Evolutionary conservation across 805 yeast species (phyloP).

Genomic region (Phaffomyces opuntiae): DNA sequence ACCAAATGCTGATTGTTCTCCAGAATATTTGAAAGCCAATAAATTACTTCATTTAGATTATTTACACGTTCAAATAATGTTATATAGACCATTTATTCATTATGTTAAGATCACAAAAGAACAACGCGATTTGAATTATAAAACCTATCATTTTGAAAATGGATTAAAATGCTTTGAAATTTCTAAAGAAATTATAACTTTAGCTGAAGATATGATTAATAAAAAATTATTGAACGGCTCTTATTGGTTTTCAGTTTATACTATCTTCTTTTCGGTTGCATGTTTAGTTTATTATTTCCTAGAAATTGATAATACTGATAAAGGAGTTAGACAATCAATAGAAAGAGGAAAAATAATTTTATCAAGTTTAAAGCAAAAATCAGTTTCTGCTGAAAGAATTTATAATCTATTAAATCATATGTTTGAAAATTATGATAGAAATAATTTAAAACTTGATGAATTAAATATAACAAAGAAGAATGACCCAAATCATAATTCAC

Average conservation of each 20-base stretch:
- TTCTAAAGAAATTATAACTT: conserved; percentile 70
- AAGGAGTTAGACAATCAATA: conserved; percentile 55
- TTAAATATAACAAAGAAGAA: conserved; percentile 1
- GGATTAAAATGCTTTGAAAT: conserved; percentile 83
- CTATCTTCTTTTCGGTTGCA: conserved; percentile 88
- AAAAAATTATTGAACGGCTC: conserved; percentile 73
- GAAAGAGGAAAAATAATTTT: conserved; percentile 73
- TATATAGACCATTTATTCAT: conserved; percentile 88
- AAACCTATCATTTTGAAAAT: conserved; percentile 48
- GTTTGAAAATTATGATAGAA: conserved; percentile 70
- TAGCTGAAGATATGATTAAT: conserved; percentile 74
- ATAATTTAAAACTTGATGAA: conserved; percentile 45
- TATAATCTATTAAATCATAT: conserved; percentile 69
- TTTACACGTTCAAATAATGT: conserved; percentile 73
- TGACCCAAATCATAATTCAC: too few species aligned
- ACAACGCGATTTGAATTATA: conserved; percentile 38
- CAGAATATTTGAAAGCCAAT: conserved; percentile 62
- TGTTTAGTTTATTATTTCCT: conserved; percentile 68
- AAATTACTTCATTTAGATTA: conserved; percentile 66
- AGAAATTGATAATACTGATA: conserved; percentile 40
- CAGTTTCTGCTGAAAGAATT: conserved; percentile 74
- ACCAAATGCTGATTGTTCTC: conserved; percentile 38
- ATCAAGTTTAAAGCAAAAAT: conserved; percentile 59
- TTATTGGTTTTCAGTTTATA: conserved; percentile 91
- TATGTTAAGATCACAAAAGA: conserved; percentile 30